Evolutionary conservation across 2,329 filamentous ascomycete species (phyloP).

Genomic region (Emergomyces orientalis): DNA sequence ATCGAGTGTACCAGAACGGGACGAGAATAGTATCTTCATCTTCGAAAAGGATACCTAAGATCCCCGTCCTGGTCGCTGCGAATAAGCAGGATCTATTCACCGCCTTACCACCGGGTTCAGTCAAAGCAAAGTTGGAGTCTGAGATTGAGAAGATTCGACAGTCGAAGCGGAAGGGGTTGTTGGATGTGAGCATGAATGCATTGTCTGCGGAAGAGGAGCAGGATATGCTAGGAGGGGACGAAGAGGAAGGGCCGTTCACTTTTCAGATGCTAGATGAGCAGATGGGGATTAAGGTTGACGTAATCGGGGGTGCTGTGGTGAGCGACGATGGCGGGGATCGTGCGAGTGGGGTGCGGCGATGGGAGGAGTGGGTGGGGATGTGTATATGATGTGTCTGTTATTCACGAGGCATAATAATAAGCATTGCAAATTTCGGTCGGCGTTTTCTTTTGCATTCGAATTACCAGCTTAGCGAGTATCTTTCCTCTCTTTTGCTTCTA

Average conservation of each 20-base stretch:
- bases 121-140: slow-evolving; percentile 64
- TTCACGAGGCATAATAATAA: not conserved
- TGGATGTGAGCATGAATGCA: slow-evolving; percentile 64
- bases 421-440: not conserved
- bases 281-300: slow-evolving; percentile 63
- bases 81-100: slow-evolving; percentile 98
- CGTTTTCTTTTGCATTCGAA: not conserved
- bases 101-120: slow-evolving; percentile 67
- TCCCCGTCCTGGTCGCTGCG: slow-evolving; percentile 74
- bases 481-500: not conserved
- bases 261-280: slow-evolving; percentile 76
- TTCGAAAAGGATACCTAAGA: slow-evolving; percentile 46
- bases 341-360: slow-evolving; percentile 64
- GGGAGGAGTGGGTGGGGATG: slow-evolving; percentile 85
- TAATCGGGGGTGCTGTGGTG: slow-evolving; percentile 60
- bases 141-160: slow-evolving; percentile 71
- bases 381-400: slow-evolving; percentile 46
- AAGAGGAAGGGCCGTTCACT: slow-evolving; percentile 64
- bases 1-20: slow-evolving; percentile 45
- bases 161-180: slow-evolving; percentile 67
- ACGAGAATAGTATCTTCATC: slow-evolving; percentile 38
- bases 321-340: slow-evolving; percentile 46
- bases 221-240: slow-evolving; percentile 76
- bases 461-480: not conserved
- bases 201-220: slow-evolving; percentile 53